Evolutionary conservation across 1,284 basidiomycete species (phyloP), one percentile per base, ranked within the genome.

Genomic region (Microstroma glucosiphilum): DNA sequence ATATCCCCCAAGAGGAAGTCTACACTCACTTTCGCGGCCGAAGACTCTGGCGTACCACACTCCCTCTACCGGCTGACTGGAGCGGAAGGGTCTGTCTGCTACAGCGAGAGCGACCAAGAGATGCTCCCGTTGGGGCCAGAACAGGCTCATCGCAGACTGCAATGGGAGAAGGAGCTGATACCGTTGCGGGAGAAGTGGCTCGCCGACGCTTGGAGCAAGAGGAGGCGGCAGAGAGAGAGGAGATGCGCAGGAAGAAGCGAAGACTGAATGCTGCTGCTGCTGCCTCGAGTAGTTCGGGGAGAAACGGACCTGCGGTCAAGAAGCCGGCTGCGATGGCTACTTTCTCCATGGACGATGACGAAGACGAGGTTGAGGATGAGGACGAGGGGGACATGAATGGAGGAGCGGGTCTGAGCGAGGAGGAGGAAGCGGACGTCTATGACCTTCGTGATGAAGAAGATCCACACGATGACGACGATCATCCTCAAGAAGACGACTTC

Each of bases 341-440:
- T 25, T 57, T 49, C 40, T 54, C 51, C 23, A 41, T 57, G 30
- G 51, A 54, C 21, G 51, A 54, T 26, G 51, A 54, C 21, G 49
- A 51, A 9, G 49, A 51, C 21, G 49, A 51, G 9, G 49, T 19
- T 17, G 17, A 19, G 21, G 51, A 25, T 6, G 51, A 17, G 26
- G 6, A 23, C n/a, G 51, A 54, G 4, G 51, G 51, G 25, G 26
- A 23, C 21, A 23, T 2, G 19, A 21, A 26, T 4, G 51, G 19
- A 13, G 51, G 25, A 15, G 17, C 43, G 13, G 43, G 21, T 6
- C 43, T 48, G 43, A 48, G 15, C 15, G 17, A 17, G 43, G 43
- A 48, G 21, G 43, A 48, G 6, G 43, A 48, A 12, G 43, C 4
- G 6, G 43, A 48, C 43, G 15, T 48, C 43, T 37, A 37, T 9